phyloP scores from a whole-genome alignment of 495 filamentous ascomycete species.

The Penicillium paxilli region DNA sequence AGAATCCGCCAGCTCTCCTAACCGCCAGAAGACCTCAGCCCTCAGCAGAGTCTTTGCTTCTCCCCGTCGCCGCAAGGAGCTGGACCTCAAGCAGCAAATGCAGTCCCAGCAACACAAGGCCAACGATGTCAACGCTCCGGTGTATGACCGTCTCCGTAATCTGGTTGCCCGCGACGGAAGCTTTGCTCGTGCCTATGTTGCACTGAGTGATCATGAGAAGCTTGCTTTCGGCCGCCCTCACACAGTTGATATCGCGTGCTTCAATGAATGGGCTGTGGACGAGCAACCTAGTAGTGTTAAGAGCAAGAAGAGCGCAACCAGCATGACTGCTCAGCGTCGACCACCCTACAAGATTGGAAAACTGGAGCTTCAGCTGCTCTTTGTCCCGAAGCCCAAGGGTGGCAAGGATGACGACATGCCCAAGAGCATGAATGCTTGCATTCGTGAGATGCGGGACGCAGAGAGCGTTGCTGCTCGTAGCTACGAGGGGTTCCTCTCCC shows the following conservation, averaged over 20 bases:
- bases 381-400: constrained; percentile 88
- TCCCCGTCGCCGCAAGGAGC: constrained; percentile 91
- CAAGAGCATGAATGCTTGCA: constrained; percentile 94
- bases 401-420: constrained; percentile 95
- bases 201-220: constrained; percentile 86
- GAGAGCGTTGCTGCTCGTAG: constrained; percentile 68
- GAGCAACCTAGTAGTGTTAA: constrained; percentile 78
- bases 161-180: constrained; percentile 87
- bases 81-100: constrained; percentile 77
- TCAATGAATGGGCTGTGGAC: constrained; percentile 97
- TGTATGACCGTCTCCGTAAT: constrained; percentile 83
- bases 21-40: constrained; percentile 75
- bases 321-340: constrained; percentile 60
- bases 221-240: constrained; percentile 84
- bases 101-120: constrained; percentile 72
- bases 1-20: constrained; percentile 51
- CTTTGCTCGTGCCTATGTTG: constrained; percentile 90
- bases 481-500: constrained; percentile 88
- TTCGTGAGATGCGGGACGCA: constrained; percentile 87
- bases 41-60: constrained; percentile 92
- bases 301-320: constrained; percentile 75
- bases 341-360: constrained; percentile 95
- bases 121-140: constrained; percentile 61
- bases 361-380: constrained; percentile 87
- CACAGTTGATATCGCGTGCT: constrained; percentile 84